Percentiles rank a stretch among this genome's conserved stretches.
These are phyloP conservation scores for Pseudocercospora vitis DNA, from an alignment of 2,329 filamentous ascomycete genomes.

Conservation along the genomic window DNA sequence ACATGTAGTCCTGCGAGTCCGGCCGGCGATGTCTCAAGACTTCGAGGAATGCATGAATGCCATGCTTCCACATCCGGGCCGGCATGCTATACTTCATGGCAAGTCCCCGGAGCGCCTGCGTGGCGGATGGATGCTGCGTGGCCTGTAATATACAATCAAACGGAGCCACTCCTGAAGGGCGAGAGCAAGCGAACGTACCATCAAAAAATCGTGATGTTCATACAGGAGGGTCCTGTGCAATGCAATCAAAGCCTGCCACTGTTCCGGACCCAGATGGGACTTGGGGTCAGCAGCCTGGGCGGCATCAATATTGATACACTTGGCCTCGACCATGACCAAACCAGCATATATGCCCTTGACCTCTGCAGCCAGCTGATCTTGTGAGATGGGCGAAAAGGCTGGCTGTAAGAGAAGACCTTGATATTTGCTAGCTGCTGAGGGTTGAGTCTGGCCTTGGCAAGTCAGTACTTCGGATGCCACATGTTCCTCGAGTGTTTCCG, in stretches of 20 bases:
- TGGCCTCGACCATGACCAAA: constrained; percentile 80
- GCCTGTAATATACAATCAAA: constrained; percentile 46
- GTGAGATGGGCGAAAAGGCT: constrained; percentile 56
- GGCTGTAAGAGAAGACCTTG: constrained; percentile 29
- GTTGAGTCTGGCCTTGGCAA: not conserved
- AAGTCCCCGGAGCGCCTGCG: constrained; percentile 63
- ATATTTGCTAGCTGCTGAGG: not conserved
- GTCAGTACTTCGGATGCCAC: not conserved
- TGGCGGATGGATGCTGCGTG: constrained; percentile 79
- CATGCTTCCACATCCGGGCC: constrained; percentile 89
- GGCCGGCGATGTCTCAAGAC: constrained; percentile 70
- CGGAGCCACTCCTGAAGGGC: not conserved
- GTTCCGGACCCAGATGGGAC: constrained; percentile 56
- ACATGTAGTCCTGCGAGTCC: constrained; percentile 79
- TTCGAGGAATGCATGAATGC: constrained; percentile 60
- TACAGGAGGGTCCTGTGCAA: constrained; percentile 67
- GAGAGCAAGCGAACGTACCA: constrained; percentile 41
- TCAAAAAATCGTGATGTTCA: constrained; percentile 60
- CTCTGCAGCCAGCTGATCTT: constrained; percentile 76
- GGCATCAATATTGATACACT: constrained; percentile 81
- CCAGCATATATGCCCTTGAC: constrained; percentile 83
- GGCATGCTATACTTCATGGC: constrained; percentile 88
- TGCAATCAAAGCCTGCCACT: constrained; percentile 82
- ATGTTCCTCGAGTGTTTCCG: too few species aligned
- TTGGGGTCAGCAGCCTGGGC: constrained; percentile 58